A percentile compares a stretch with the other conserved stretches of the same genome.
Conservation (phyloP, 345 rosid genomes). For the Salix caprea region DNA sequence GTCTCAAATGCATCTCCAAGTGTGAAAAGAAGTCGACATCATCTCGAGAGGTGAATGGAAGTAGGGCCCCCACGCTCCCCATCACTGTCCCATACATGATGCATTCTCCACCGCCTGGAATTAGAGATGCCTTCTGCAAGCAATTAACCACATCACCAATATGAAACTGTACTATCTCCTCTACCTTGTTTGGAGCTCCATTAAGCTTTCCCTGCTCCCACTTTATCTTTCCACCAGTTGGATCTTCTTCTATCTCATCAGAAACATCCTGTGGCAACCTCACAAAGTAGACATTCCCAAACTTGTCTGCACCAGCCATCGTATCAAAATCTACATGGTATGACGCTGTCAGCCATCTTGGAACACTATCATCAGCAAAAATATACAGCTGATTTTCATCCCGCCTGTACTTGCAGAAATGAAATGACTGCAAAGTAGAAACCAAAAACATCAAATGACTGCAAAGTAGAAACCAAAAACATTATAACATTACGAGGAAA, state of each 20-base stretch:
- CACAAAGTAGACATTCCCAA: constrained; percentile 86
- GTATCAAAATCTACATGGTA: constrained; percentile 90
- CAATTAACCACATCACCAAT: constrained; percentile 79
- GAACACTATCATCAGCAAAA: constrained; percentile 92
- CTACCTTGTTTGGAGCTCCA: constrained; percentile 95
- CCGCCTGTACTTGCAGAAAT: constrained; percentile 95
- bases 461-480: constrained; percentile 24
- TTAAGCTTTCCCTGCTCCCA: constrained; percentile 99
- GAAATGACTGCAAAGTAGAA: constrained; percentile 72
- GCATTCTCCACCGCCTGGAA: constrained; percentile 91
- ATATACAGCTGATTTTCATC: constrained; percentile 95
- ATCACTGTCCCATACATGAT: constrained; percentile 88
- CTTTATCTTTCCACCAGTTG: constrained; percentile 94
- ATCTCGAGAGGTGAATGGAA: constrained; percentile 87
- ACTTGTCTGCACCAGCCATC: constrained; percentile 95
- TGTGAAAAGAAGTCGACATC: constrained; percentile 97
- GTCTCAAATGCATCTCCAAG: constrained; percentile 97
- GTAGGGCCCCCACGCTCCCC: constrained; percentile 93
- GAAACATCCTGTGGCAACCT: constrained; percentile 88
- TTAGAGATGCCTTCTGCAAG: constrained; percentile 85
- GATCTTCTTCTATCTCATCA: constrained; percentile 96
- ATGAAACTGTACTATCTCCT: constrained; percentile 93
- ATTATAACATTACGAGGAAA: background rate
- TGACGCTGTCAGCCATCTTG: constrained; percentile 95
- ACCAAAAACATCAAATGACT: constrained; percentile 51